These are phyloP conservation scores for Gracilaria vermiculophylla DNA, from an alignment of 23 red algal species.

Conservation along the genomic window DNA sequence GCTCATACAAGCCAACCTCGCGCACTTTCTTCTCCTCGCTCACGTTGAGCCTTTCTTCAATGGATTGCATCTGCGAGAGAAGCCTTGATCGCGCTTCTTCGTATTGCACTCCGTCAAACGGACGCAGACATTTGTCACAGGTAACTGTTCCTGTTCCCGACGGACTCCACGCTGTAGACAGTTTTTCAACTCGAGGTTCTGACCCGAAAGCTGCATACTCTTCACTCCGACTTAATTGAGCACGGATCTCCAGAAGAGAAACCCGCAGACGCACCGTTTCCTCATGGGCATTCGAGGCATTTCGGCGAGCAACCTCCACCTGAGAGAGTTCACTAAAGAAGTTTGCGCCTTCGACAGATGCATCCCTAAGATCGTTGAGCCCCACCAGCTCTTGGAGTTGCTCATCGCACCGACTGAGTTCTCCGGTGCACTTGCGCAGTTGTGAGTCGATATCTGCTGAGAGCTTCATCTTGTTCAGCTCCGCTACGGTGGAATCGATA, in stretches of 20 bases:
- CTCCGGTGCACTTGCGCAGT: not conserved
- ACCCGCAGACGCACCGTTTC: constrained; percentile 23
- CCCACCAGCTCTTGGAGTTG: constrained; percentile 25
- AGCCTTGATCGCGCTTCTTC: constrained; percentile 20
- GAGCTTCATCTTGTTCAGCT: constrained; percentile 9
- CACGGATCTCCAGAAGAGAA: constrained; percentile 26
- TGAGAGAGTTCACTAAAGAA: not conserved
- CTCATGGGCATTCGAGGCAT: constrained; percentile 10
- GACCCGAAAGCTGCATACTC: not conserved
- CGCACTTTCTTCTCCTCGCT: constrained; percentile 9
- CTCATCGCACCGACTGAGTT: constrained; percentile 34
- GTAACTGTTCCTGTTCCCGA: not conserved
- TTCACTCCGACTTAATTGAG: constrained; percentile 11
- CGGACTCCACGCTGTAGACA: not conserved
- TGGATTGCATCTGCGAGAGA: not conserved
- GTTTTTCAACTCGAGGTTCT: not conserved
- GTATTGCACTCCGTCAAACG: constrained; percentile 50
- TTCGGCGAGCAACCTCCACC: constrained; percentile 5
- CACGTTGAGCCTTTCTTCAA: constrained; percentile 3
- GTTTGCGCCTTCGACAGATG: not conserved
- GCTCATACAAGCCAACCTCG: not conserved
- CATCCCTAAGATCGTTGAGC: not conserved
- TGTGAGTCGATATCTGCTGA: not conserved
- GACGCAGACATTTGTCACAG: constrained; percentile 47
- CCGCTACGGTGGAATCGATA: not conserved